Conservation (phyloP, 2,329 filamentous ascomycete genomes). For the Colletotrichum camelliae region DNA sequence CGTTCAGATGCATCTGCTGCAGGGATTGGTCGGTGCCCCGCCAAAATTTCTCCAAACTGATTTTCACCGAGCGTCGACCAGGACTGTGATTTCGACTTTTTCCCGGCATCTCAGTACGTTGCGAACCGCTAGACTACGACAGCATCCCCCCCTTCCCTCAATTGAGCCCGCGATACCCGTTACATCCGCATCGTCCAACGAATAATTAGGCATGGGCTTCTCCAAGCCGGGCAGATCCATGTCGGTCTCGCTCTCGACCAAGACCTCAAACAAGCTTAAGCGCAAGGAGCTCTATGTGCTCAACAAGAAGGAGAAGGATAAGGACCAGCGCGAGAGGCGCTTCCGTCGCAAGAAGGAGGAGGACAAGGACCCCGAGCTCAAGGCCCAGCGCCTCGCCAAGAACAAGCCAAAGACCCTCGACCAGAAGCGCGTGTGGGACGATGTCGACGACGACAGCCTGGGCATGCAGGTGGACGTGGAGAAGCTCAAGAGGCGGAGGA, state of each 20-base stretch:
- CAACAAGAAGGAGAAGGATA: constrained; percentile 78
- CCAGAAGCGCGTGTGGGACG: constrained; percentile 89
- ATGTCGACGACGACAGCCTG: constrained; percentile 66
- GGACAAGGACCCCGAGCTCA: constrained; percentile 78
- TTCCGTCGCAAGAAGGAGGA: constrained; percentile 85
- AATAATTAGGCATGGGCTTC: constrained; percentile 17
- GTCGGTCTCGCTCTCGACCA: constrained; percentile 42
- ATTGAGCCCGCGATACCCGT: neutral
- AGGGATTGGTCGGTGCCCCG: constrained; percentile 23
- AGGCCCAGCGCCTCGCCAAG: constrained; percentile 72
- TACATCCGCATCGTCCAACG: accelerated
- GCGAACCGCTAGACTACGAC: neutral
- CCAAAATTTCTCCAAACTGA: constrained; percentile 23
- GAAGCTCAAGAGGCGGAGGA: constrained; percentile 60
- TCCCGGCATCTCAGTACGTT: neutral
- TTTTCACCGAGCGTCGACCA: neutral
- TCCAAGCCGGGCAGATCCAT: constrained; percentile 25
- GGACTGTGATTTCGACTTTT: neutral
- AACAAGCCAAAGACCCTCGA: constrained; percentile 86
- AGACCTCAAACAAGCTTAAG: constrained; percentile 77
- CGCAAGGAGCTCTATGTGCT: constrained; percentile 80
- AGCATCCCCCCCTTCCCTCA: neutral
- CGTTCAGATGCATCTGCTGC: constrained; percentile 12
- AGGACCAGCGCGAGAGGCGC: constrained; percentile 76
- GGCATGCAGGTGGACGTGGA: constrained; percentile 63